These are phyloP conservation scores for Phytopythium sindhum DNA, from an alignment of 352 stramenopile species.

Conservation along the genomic window DNA sequence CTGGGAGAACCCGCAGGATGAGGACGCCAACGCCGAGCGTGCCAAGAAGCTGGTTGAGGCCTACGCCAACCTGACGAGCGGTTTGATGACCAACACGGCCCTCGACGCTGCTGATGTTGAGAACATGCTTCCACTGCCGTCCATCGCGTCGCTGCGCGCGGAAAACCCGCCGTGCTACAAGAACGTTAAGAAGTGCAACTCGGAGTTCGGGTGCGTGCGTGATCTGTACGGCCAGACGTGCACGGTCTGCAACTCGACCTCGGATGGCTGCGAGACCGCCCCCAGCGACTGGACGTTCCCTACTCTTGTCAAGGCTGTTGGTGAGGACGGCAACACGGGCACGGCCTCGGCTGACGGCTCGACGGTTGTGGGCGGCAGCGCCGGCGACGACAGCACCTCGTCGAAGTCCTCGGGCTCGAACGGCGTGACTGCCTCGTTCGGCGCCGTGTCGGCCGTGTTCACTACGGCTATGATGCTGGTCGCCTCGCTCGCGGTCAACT, in stretches of 20 bases:
- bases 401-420: constrained; percentile 10
- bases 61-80: constrained; percentile 53
- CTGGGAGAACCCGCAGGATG: constrained; percentile 66
- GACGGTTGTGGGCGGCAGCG: constrained; percentile 16
- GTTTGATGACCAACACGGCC: constrained; percentile 26
- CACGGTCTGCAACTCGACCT: constrained; percentile 46
- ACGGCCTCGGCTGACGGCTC: constrained; percentile 32
- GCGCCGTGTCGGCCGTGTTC: constrained; percentile 22
- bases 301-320: constrained; percentile 42
- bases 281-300: constrained; percentile 50
- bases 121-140: constrained; percentile 55
- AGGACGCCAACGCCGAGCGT: constrained; percentile 44
- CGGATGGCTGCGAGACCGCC: constrained; percentile 28
- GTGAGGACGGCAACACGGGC: constrained; percentile 42
- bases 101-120: constrained; percentile 28
- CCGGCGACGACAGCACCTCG: constrained; percentile 1
- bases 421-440: constrained; percentile 15
- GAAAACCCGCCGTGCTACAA: constrained; percentile 68
- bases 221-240: constrained; percentile 64
- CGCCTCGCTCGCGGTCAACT: constrained; percentile 23
- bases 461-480: constrained; percentile 26
- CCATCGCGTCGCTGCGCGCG: constrained; percentile 32
- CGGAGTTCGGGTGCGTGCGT: constrained; percentile 46
- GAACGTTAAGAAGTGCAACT: constrained; percentile 62
- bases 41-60: constrained; percentile 44